Evolutionary conservation across 2,329 filamentous ascomycete species (phyloP).

Genomic region (Verticillium zaregamsianum): DNA sequence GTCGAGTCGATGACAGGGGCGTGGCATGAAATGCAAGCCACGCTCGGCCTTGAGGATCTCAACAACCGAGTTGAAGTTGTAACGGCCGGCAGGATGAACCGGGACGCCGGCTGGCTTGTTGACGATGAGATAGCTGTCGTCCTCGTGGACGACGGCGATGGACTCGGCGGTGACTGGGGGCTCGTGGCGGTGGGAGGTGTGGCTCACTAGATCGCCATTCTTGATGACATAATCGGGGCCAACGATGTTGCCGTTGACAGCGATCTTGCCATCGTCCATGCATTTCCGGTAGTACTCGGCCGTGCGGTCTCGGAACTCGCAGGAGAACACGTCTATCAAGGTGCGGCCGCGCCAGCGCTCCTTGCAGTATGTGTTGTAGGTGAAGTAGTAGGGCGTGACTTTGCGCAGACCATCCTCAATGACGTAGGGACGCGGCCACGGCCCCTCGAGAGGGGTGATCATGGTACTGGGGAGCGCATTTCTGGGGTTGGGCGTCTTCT

Average conservation of each 20-base stretch:
- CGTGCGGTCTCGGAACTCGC: constrained; percentile 87
- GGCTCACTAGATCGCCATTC: constrained; percentile 88
- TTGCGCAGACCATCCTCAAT: constrained; percentile 79
- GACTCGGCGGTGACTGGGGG: constrained; percentile 81
- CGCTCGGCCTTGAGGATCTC: constrained; percentile 87
- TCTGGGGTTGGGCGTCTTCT: neutral
- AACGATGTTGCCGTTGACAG: constrained; percentile 71
- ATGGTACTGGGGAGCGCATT: constrained; percentile 14
- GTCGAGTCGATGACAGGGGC: constrained; percentile 89
- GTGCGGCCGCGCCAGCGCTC: constrained; percentile 82
- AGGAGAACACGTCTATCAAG: constrained; percentile 81
- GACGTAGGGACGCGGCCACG: constrained; percentile 67
- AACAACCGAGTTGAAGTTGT: constrained; percentile 91
- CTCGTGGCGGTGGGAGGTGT: constrained; percentile 93
- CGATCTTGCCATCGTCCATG: constrained; percentile 74
- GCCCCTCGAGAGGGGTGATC: constrained; percentile 28
- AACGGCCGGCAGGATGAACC: constrained; percentile 90
- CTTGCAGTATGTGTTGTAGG: constrained; percentile 94
- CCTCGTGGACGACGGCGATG: constrained; percentile 82
- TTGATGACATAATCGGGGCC: constrained; percentile 67
- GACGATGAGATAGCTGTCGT: constrained; percentile 90
- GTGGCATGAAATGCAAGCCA: constrained; percentile 47
- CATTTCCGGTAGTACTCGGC: constrained; percentile 82
- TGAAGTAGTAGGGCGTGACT: constrained; percentile 83
- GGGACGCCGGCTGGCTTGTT: constrained; percentile 95